Evolutionary conservation across 257 asterid species (phyloP).

Genomic region (Solanum ossicruentum): DNA sequence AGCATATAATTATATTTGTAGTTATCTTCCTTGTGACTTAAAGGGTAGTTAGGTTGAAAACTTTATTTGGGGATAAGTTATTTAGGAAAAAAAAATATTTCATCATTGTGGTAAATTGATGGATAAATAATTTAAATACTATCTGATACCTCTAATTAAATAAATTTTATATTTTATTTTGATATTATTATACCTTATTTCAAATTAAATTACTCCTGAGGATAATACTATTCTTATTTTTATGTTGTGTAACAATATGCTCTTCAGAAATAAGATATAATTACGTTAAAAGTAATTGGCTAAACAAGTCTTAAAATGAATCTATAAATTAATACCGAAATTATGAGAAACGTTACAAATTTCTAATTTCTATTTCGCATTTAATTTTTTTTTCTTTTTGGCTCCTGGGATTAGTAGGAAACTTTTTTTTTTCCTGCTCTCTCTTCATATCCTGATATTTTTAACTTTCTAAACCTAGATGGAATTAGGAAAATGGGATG

Average conservation of each 20-base stretch:
- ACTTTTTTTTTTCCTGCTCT: background rate
- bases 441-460: constrained; percentile 7
- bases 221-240: background rate
- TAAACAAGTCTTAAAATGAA: background rate
- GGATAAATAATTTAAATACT: too few relatives aligned
- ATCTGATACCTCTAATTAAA: too few relatives aligned
- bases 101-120: too few relatives aligned
- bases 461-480: constrained; percentile 14
- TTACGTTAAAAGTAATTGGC: background rate
- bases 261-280: background rate
- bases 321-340: background rate
- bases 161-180: too few relatives aligned
- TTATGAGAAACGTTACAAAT: background rate
- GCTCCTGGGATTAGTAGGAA: background rate
- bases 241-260: background rate
- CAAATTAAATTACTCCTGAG: too few relatives aligned
- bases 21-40: background rate
- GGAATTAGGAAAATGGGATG: constrained; percentile 29
- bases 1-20: background rate
- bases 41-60: background rate
- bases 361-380: background rate
- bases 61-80: too few relatives aligned
- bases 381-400: background rate
- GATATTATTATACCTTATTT: too few relatives aligned
- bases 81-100: too few relatives aligned